Conservation (phyloP, 2,329 filamentous ascomycete species). For the Diaporthe aspalathi region DNA sequence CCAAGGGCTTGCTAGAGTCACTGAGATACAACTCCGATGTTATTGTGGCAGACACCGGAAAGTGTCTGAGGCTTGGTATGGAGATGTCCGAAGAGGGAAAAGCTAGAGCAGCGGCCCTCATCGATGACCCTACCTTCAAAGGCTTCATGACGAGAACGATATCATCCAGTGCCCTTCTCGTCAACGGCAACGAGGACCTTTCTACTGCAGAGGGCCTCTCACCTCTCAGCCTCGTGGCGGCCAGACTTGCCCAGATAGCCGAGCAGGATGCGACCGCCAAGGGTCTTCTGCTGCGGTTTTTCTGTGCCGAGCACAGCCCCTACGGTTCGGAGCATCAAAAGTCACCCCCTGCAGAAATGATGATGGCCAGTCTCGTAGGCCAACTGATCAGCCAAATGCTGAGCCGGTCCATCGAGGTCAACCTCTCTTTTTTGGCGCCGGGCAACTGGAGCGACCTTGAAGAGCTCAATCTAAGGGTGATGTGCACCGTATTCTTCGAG, state of each 20-base stretch:
- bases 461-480: neutral
- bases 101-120: conserved; percentile 2
- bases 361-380: conserved; percentile 26
- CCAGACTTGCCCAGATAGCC: conserved; percentile 19
- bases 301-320: conserved; percentile 7
- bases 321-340: neutral
- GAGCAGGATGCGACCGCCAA: conserved; percentile 1
- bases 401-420: neutral
- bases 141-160: neutral
- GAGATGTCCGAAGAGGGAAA: neutral
- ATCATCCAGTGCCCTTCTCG: neutral
- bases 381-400: conserved; percentile 29
- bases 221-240: conserved; percentile 28
- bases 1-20: neutral
- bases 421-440: neutral
- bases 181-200: conserved; percentile 7
- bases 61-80: neutral
- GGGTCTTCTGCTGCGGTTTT: neutral
- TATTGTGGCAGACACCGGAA: neutral
- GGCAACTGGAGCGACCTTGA: neutral
- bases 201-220: conserved; percentile 13
- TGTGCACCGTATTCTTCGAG: neutral
- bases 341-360: neutral
- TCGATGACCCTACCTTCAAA: neutral
- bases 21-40: neutral